These are phyloP conservation scores for Rhizoclosmatium sp. DNA, from an alignment of 192 early-diverging fungal genomes.

Conservation along the genomic window DNA sequence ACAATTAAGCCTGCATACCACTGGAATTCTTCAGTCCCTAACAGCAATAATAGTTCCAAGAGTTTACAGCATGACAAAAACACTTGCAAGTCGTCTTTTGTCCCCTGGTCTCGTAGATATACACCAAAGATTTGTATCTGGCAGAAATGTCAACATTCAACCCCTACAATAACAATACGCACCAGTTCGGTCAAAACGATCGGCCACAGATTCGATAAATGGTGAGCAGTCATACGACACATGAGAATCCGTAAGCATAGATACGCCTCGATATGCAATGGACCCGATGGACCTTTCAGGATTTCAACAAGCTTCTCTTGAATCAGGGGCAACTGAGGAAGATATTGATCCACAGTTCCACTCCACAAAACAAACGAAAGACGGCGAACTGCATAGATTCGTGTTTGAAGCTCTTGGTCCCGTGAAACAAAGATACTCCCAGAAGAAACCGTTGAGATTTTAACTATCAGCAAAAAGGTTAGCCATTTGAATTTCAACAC, in stretches of 20 bases:
- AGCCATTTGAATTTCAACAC: not conserved
- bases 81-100: conserved; percentile 70
- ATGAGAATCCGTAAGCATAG: conserved; percentile 83
- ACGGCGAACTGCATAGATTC: conserved; percentile 75
- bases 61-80: conserved; percentile 90
- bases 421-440: conserved; percentile 81
- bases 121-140: conserved; percentile 74
- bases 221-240: conserved; percentile 79
- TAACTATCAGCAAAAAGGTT: conserved; percentile 36
- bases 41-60: conserved; percentile 80
- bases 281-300: conserved; percentile 72
- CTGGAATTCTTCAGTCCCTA: conserved; percentile 85
- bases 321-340: conserved; percentile 77
- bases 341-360: conserved; percentile 78
- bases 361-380: conserved; percentile 82
- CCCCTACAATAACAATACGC: conserved; percentile 34
- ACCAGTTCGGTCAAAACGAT: conserved; percentile 89
- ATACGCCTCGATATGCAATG: conserved; percentile 85
- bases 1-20: conserved; percentile 59
- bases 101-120: conserved; percentile 57
- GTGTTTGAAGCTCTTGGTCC: conserved; percentile 77
- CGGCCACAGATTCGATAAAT: conserved; percentile 91
- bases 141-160: conserved; percentile 3
- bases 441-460: conserved; percentile 75
- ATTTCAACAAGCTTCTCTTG: conserved; percentile 91